These are phyloP conservation scores for Penicillium glabrum DNA, from an alignment of 2,329 filamentous ascomycete genomes.

Conservation along the genomic window DNA sequence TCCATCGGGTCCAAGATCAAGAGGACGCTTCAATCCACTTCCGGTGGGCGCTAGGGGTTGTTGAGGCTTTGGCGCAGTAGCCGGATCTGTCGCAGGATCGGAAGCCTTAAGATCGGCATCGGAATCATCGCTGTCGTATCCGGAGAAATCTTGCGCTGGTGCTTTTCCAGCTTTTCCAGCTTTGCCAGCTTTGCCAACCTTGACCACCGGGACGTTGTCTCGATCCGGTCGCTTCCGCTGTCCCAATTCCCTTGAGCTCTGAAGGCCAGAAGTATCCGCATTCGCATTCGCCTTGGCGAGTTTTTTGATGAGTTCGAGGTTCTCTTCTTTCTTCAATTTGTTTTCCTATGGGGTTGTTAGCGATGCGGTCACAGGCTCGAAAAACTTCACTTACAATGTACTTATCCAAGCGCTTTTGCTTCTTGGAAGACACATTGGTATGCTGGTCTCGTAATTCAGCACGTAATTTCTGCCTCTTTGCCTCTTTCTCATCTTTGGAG, in stretches of 20 bases:
- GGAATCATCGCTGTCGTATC: conserved; percentile 36
- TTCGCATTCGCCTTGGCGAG: conserved; percentile 73
- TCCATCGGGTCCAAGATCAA: conserved; percentile 77
- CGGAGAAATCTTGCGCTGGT: conserved; percentile 31
- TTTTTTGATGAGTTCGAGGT: conserved; percentile 77
- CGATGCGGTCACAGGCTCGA: background rate
- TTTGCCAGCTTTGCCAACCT: conserved; percentile 4
- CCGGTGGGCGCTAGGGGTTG: conserved; percentile 50
- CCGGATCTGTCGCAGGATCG: conserved; percentile 18
- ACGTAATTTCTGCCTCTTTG: conserved; percentile 52
- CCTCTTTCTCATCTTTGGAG: conserved; percentile 55
- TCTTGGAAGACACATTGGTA: conserved; percentile 61
- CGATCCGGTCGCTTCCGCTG: conserved; percentile 66
- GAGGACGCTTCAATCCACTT: conserved; percentile 79
- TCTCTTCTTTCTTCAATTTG: conserved; percentile 94
- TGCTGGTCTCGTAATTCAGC: conserved; percentile 56
- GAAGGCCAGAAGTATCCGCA: conserved; percentile 77
- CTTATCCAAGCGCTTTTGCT: conserved; percentile 67
- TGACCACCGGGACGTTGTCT: conserved; percentile 10
- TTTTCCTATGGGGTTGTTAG: conserved; percentile 60
- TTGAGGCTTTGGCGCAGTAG: conserved; percentile 49
- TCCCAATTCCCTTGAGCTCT: conserved; percentile 75
- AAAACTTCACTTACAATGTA: conserved; percentile 55
- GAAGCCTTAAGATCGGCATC: conserved; percentile 27
- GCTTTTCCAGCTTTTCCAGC: conserved; percentile 8